Base-by-base conservation (phyloP, 768 basidiomycete species). In the Hypholoma sublateritium region DNA sequence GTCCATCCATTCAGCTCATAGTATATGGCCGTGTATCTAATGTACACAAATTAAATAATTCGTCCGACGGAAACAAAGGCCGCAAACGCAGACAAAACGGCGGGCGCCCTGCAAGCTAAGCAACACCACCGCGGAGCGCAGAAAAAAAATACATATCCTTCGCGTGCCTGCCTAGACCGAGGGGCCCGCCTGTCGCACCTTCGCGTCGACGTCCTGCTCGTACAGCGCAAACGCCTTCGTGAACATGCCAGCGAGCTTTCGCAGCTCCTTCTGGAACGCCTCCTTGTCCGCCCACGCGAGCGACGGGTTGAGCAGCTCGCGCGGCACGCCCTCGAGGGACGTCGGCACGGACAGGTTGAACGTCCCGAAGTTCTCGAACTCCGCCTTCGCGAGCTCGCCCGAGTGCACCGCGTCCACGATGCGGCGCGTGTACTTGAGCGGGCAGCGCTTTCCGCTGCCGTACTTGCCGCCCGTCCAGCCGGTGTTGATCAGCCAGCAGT, bases 401-500 rank as follows among this genome's bases (percentile, higher is more conserved):
- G 90, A 88, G 80, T 98, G 97, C 67, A 98, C 93, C 39, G 95
- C 91, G 71, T 98, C 95, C 74, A 98, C 90, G 71, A 98, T 98
- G 57, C 88, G 87, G 54, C 96, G 93, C 46, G 97, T 98, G 77
- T 87, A 93, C 70, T 91, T 91, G 77, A 99, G 88, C 17, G 96
- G 89, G 85, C 96, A 99, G 61, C 96, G 92, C 77, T 91, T 92
- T 64, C 95, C 96, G 14, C 72, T 67, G 47, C 96, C 96, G 72
- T 86, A 99, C 73, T 93, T 93, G 72, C 96, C 96, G 55, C 92
- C 89, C 51, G 92, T 89, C 93, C 93, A 95, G 59, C 92, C 96
- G 2, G 96, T 99, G 88, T 99, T 98, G 85, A 99, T 91, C 69
- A 98, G 82, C 93, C 94, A 99, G 80, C 95, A 97, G 74, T 94